Percentiles rank a stretch among this genome's conserved stretches.
Conservation (phyloP, 169 alveolate species). For the Hammondia hammondi region DNA sequence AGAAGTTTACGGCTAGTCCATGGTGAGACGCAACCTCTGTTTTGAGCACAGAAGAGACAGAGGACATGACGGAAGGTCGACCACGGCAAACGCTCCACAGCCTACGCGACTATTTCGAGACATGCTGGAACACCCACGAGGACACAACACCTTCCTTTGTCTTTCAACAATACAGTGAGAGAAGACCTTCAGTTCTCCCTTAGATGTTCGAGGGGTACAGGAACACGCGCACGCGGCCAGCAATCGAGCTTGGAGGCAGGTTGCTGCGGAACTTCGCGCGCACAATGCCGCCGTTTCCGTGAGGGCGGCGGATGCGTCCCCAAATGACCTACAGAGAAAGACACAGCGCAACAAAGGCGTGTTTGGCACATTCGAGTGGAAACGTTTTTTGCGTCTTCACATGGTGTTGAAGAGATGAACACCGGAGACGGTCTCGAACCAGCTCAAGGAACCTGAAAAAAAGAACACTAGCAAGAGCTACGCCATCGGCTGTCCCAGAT, state of each 20-base stretch:
- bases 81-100: neutral
- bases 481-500: too few relatives aligned
- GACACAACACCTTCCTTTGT: neutral
- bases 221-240: slow-evolving; percentile 95
- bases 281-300: slow-evolving; percentile 97
- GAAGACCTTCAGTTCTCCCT: slow-evolving; percentile 7
- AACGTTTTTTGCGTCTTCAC: too few relatives aligned
- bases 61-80: neutral
- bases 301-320: slow-evolving; percentile 97
- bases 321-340: slow-evolving; percentile 81
- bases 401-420: too few relatives aligned
- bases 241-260: slow-evolving; percentile 97
- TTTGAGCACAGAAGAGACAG: neutral
- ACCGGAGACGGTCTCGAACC: too few relatives aligned
- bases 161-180: neutral
- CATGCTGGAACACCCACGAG: neutral
- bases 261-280: slow-evolving; percentile 95
- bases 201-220: slow-evolving; percentile 94
- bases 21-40: neutral
- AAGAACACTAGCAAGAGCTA: too few relatives aligned
- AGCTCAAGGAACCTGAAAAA: too few relatives aligned
- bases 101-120: neutral
- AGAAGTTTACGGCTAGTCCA: neutral
- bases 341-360: too few relatives aligned
- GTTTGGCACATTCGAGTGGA: too few relatives aligned